Evolutionary conservation across 176 grass and related monocot species (phyloP).

Genomic region (Zizania latifolia): DNA sequence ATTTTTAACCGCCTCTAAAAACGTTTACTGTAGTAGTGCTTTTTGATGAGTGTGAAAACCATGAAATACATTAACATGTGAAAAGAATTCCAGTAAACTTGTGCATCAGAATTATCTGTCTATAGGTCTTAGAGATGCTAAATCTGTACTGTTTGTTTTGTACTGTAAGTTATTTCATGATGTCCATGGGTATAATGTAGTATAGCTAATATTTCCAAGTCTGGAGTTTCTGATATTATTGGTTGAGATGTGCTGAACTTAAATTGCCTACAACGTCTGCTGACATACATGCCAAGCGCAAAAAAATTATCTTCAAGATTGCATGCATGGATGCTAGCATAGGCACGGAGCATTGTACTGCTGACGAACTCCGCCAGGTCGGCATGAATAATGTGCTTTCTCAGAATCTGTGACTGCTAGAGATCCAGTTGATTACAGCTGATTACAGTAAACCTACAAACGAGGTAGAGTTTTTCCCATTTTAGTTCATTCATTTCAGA

Average conservation of each 20-base stretch:
- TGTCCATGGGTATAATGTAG: background rate
- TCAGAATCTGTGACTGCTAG: constrained; percentile 69
- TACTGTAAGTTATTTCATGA: background rate
- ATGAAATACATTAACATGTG: background rate
- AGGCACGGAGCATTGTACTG: no score
- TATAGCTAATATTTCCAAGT: background rate
- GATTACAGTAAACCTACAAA: constrained; percentile 54
- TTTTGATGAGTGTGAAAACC: background rate
- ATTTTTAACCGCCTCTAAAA: no score
- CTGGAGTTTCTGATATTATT: background rate
- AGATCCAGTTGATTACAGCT: constrained; percentile 96
- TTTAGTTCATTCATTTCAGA: no score
- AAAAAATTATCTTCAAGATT: no score
- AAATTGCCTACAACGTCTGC: background rate
- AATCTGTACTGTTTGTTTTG: background rate
- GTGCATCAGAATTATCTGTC: background rate
- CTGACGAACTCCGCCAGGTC: no score
- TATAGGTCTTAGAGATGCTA: constrained; percentile 3
- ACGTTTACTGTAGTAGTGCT: no score
- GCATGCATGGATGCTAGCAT: no score
- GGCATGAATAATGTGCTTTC: background rate
- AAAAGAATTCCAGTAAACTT: background rate
- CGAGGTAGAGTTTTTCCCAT: constrained; percentile 43
- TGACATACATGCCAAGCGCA: background rate
- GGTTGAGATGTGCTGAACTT: background rate